phyloP scores from a whole-genome alignment of 2,329 filamentous ascomycete species.

The Colletotrichum navitas region DNA sequence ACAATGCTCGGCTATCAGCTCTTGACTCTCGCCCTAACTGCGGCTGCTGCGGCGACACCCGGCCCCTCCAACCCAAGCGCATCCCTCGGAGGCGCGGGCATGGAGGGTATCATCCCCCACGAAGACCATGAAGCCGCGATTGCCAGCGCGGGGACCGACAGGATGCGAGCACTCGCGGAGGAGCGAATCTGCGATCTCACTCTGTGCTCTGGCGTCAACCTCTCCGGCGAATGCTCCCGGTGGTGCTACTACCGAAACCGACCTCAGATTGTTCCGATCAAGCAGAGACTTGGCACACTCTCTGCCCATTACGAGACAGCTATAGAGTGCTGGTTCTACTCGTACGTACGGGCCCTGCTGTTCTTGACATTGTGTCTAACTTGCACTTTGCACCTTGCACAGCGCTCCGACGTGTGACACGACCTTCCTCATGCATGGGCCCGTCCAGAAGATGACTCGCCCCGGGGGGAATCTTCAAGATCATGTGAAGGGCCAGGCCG shows the following conservation, averaged over 20 bases:
- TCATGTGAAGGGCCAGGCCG: background rate
- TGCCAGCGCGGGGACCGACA: background rate
- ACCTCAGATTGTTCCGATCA: background rate
- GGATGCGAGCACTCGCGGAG: background rate
- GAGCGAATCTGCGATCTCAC: slow-evolving; percentile 4
- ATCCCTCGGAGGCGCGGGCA: background rate
- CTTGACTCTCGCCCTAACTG: background rate
- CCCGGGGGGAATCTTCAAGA: background rate
- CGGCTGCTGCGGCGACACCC: background rate
- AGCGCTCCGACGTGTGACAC: background rate
- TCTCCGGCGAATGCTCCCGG: background rate
- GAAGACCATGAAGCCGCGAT: background rate
- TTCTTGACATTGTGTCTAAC: background rate
- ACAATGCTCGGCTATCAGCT: background rate
- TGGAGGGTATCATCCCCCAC: background rate
- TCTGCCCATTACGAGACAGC: background rate
- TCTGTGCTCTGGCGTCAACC: background rate
- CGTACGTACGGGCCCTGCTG: background rate
- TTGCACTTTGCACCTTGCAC: background rate
- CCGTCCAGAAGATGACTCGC: background rate
- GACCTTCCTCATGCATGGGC: background rate
- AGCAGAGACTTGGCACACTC: background rate
- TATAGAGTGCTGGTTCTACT: background rate
- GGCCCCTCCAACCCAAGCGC: background rate
- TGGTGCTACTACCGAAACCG: slow-evolving; percentile 4